Evolutionary conservation across 139 green algal genomes (phyloP).

Genomic region (Astrephomene gubernaculifera): DNA sequence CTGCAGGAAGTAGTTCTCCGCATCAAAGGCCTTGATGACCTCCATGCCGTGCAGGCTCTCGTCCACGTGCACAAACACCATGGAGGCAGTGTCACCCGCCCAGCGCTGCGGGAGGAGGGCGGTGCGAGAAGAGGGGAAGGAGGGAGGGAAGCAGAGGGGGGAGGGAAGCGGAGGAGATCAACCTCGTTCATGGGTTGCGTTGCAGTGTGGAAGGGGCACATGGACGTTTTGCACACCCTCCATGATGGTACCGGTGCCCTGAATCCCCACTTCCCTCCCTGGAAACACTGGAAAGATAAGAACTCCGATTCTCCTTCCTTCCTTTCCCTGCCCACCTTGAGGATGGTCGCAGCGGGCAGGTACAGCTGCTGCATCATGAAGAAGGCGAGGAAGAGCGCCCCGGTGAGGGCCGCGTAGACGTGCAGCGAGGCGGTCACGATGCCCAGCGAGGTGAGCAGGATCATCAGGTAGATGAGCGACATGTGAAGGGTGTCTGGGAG

Average conservation of each 20-base stretch:
- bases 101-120: constrained; percentile 48
- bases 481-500: constrained; percentile 63
- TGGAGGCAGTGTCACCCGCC: constrained; percentile 63
- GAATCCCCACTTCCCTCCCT: too few relatives aligned
- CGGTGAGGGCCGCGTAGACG: constrained; percentile 60
- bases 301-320: background rate
- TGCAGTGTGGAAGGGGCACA: background rate
- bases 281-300: background rate
- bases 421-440: constrained; percentile 65
- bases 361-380: constrained; percentile 71
- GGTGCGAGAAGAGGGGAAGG: background rate
- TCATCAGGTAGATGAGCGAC: constrained; percentile 67
- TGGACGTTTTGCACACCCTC: background rate
- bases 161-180: too few relatives aligned
- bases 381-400: constrained; percentile 53
- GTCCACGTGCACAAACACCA: constrained; percentile 70
- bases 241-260: too few relatives aligned
- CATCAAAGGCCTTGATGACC: constrained; percentile 73
- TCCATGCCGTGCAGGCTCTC: constrained; percentile 77
- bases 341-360: constrained; percentile 70
- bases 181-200: too few relatives aligned
- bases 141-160: background rate
- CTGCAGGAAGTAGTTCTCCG: constrained; percentile 73
- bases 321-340: too few relatives aligned
- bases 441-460: constrained; percentile 61